Percentiles rank a stretch among this genome's conserved stretches.
phyloP scores from a whole-genome alignment of 768 basidiomycete species.

The Dentipellis fragilis region DNA sequence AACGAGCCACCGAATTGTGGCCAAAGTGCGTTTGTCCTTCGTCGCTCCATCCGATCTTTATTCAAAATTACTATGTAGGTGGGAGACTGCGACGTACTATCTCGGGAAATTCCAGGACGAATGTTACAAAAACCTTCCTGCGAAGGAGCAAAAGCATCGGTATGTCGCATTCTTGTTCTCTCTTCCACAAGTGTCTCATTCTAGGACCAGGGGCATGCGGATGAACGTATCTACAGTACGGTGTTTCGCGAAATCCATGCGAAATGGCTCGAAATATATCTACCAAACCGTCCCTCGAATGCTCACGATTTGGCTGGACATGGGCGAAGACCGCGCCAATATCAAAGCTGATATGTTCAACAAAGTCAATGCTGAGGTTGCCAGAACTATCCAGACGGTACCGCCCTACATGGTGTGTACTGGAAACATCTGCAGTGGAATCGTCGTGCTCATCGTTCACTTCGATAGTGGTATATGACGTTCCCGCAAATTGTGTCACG shows the following conservation, averaged over 20 bases:
- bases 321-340: constrained; percentile 49
- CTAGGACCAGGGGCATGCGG: constrained; percentile 36
- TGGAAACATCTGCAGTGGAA: neutral
- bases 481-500: constrained; percentile 96
- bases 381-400: constrained; percentile 44
- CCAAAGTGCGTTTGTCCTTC: constrained; percentile 31
- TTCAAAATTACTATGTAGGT: constrained; percentile 28
- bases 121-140: constrained; percentile 46
- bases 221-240: constrained; percentile 61
- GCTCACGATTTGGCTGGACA: constrained; percentile 89
- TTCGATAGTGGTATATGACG: constrained; percentile 80
- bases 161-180: constrained; percentile 15
- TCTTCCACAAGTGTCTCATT: neutral
- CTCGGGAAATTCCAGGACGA: constrained; percentile 85
- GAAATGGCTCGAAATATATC: constrained; percentile 85
- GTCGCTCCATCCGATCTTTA: neutral
- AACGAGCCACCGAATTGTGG: constrained; percentile 37
- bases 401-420: constrained; percentile 69
- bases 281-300: constrained; percentile 93
- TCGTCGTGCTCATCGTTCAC: constrained; percentile 3
- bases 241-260: constrained; percentile 61
- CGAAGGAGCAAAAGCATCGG: constrained; percentile 36
- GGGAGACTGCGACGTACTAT: constrained; percentile 83
- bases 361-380: constrained; percentile 48
- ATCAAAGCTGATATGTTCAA: constrained; percentile 28